Conservation (phyloP, 257 asterid genomes). For the Fraxinus pennsylvanica region DNA sequence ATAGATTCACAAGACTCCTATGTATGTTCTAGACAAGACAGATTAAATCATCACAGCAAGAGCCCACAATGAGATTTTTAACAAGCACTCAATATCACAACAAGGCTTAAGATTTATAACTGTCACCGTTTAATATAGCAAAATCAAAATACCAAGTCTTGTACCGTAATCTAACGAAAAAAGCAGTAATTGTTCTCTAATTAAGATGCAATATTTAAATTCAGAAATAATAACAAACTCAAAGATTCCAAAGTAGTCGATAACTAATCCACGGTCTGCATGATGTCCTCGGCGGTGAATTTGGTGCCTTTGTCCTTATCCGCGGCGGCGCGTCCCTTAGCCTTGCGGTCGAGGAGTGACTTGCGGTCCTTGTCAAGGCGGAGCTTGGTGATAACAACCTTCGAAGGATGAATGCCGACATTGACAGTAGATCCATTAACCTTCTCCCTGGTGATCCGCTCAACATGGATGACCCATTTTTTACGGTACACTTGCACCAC, state of each 20-base stretch:
- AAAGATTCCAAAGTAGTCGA: too few species aligned
- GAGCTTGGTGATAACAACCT: slow-evolving; percentile 68
- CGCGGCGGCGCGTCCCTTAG: slow-evolving; percentile 68
- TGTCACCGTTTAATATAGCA: too few species aligned
- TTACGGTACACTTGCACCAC: slow-evolving; percentile 66
- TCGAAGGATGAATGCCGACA: slow-evolving; percentile 69
- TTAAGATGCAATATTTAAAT: too few species aligned
- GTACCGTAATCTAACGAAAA: too few species aligned
- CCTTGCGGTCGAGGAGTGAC: slow-evolving; percentile 64
- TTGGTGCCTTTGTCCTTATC: slow-evolving; percentile 74
- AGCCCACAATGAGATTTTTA: background rate
- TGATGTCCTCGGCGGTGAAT: slow-evolving; percentile 65
- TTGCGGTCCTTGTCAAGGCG: slow-evolving; percentile 69
- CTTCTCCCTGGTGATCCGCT: slow-evolving; percentile 77
- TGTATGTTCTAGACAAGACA: too few species aligned
- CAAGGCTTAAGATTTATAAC: too few species aligned
- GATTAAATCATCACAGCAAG: background rate
- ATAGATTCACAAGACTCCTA: background rate
- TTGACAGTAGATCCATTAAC: slow-evolving; percentile 71
- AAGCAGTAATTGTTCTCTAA: too few species aligned
- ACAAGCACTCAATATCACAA: background rate
- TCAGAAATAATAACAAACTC: too few species aligned
- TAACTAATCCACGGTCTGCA: slow-evolving; percentile 59
- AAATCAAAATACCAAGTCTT: too few species aligned
- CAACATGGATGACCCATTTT: slow-evolving; percentile 78